Conservation (phyloP, 495 filamentous ascomycete species). For the Daldinia caldariorum region DNA sequence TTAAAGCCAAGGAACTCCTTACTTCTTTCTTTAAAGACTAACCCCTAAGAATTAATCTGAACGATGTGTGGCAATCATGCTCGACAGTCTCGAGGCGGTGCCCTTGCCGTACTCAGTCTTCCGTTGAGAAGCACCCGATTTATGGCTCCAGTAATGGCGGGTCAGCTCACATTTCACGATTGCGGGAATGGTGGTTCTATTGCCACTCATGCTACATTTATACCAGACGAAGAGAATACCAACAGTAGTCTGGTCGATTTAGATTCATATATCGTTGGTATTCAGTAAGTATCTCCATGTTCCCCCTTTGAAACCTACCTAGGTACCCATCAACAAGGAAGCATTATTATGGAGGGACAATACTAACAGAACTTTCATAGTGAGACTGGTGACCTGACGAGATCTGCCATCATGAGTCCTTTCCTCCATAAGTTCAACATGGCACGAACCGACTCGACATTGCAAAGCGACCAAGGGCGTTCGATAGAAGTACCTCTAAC, state of each 20-base stretch:
- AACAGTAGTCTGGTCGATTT: background rate
- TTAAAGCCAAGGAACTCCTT: background rate
- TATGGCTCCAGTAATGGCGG: slow-evolving; percentile 19
- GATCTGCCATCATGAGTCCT: slow-evolving; percentile 47
- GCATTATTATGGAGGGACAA: background rate
- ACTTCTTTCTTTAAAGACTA: background rate
- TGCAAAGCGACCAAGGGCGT: slow-evolving; percentile 1
- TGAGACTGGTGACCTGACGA: slow-evolving; percentile 51
- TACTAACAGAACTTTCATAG: slow-evolving; percentile 38
- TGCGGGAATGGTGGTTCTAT: slow-evolving; percentile 29
- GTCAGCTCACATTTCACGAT: slow-evolving; percentile 46
- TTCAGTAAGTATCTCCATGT: slow-evolving; percentile 43
- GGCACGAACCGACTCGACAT: slow-evolving; percentile 3
- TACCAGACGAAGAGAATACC: slow-evolving; percentile 21
- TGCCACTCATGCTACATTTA: slow-evolving; percentile 43
- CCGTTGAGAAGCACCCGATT: slow-evolving; percentile 16
- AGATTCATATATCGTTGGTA: slow-evolving; percentile 40
- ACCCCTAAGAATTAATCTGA: background rate
- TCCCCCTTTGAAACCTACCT: background rate
- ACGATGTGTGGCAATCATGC: slow-evolving; percentile 41
- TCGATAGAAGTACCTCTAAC: slow-evolving; percentile 48
- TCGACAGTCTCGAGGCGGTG: slow-evolving; percentile 41
- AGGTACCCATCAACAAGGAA: background rate
- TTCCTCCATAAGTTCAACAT: slow-evolving; percentile 49
- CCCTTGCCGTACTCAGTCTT: slow-evolving; percentile 46